phyloP scores from a whole-genome alignment of 345 rosid species.

The Gossypium arboreum region DNA sequence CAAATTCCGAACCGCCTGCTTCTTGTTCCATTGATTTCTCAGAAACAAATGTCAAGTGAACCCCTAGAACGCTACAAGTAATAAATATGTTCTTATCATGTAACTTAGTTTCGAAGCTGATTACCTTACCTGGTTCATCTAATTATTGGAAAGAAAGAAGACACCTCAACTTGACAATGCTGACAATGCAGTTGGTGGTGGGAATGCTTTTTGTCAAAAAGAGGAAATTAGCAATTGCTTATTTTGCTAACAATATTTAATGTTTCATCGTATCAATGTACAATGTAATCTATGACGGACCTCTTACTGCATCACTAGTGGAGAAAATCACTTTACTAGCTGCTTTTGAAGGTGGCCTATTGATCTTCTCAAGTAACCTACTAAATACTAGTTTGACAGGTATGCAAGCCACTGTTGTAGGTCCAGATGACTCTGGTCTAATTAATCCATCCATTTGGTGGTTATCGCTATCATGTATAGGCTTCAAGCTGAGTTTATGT shows the following conservation, averaged over 20 bases:
- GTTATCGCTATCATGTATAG: conserved; percentile 23
- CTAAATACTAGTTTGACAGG: conserved; percentile 93
- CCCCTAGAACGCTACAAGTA: background rate
- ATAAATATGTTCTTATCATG: background rate
- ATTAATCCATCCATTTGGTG: conserved; percentile 52
- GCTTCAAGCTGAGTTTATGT: conserved; percentile 31
- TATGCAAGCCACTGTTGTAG: conserved; percentile 94
- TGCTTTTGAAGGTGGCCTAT: conserved; percentile 82
- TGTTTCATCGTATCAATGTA: conserved; percentile 23
- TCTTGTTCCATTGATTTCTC: too few species aligned
- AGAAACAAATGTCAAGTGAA: too few species aligned
- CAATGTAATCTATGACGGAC: conserved; percentile 32
- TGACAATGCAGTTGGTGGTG: background rate
- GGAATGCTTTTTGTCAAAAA: conserved; percentile 9
- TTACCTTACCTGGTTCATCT: too few species aligned
- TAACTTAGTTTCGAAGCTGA: too few species aligned
- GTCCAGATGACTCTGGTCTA: conserved; percentile 59
- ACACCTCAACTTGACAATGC: background rate
- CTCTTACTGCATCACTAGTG: conserved; percentile 38
- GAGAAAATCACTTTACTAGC: conserved; percentile 34
- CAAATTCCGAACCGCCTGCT: too few species aligned
- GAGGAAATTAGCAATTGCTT: conserved; percentile 29
- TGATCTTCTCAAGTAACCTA: conserved; percentile 98
- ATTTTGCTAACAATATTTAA: conserved; percentile 22
- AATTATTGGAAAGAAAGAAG: background rate